Percentiles rank a stretch among this genome's conserved stretches.
Conservation (phyloP, 2,329 filamentous ascomycete species). For the Penicillium thymicola region DNA sequence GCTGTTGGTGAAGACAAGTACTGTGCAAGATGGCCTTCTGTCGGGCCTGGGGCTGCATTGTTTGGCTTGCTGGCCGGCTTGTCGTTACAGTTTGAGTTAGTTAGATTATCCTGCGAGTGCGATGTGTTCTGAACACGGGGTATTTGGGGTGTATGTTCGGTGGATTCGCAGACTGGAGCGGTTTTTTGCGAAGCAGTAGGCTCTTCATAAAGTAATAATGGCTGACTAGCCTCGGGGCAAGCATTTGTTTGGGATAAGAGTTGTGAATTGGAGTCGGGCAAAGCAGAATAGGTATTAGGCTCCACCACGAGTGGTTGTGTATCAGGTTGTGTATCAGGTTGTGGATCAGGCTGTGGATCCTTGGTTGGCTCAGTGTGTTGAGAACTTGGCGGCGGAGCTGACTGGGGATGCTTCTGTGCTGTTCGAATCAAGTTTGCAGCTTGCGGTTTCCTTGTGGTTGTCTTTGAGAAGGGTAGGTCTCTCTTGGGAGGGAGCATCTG, state of each 20-base stretch:
- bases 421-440: background rate
- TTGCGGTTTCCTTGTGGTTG: slow-evolving; percentile 14
- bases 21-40: slow-evolving; percentile 27
- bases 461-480: slow-evolving; percentile 41
- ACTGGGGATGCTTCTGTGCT: background rate
- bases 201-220: background rate
- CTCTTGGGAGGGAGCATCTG: slow-evolving; percentile 43
- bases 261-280: background rate
- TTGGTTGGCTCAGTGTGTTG: background rate
- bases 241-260: background rate
- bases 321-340: background rate
- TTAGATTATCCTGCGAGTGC: background rate
- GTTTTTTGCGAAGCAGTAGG: background rate
- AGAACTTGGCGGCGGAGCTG: background rate
- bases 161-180: too few relatives aligned
- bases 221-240: background rate
- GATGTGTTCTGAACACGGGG: background rate
- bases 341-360: background rate
- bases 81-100: background rate
- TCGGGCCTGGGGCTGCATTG: background rate
- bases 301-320: background rate
- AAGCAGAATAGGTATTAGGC: background rate
- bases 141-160: background rate
- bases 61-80: background rate
- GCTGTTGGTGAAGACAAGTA: slow-evolving; percentile 31